phyloP scores from a whole-genome alignment of 352 stramenopile genomes.

The Globisporangium splendens region DNA sequence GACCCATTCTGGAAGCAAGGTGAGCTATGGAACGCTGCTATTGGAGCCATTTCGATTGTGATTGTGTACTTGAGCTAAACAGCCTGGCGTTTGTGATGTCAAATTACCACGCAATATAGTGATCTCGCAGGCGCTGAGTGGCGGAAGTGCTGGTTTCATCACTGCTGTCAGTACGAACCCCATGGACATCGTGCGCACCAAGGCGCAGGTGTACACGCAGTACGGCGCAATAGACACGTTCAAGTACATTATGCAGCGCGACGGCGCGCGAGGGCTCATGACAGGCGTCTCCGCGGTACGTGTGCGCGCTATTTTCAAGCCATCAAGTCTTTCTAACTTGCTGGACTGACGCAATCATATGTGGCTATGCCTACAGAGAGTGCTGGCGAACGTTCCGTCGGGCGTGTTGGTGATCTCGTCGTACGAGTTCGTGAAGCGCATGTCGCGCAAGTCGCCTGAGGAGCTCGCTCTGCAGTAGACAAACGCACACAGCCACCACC shows the following conservation, averaged over 20 bases:
- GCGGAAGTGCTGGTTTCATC: slow-evolving; percentile 72
- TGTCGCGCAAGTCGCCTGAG: slow-evolving; percentile 57
- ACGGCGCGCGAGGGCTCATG: slow-evolving; percentile 75
- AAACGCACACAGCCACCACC: neutral
- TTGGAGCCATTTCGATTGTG: neutral
- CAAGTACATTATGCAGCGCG: slow-evolving; percentile 79
- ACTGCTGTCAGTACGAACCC: slow-evolving; percentile 82
- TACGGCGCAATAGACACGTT: slow-evolving; percentile 79
- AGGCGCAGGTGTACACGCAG: slow-evolving; percentile 82
- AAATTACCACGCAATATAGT: slow-evolving; percentile 25
- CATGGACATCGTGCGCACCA: slow-evolving; percentile 87
- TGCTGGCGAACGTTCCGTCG: slow-evolving; percentile 80
- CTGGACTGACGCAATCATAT: neutral
- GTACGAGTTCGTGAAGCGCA: slow-evolving; percentile 89
- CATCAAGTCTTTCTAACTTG: neutral
- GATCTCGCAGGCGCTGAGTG: slow-evolving; percentile 70
- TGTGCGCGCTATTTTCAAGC: neutral
- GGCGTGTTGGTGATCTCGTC: slow-evolving; percentile 84
- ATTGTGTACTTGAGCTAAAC: neutral
- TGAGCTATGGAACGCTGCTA: slow-evolving; percentile 11
- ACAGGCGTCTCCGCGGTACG: slow-evolving; percentile 75
- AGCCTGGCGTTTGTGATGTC: neutral
- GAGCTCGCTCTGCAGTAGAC: slow-evolving; percentile 16
- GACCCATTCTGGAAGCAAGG: slow-evolving; percentile 85
- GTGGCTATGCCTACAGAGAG: slow-evolving; percentile 35